Evolutionary conservation across 306 rosid species (phyloP).

Genomic region (Styphnolobium japonicum): DNA sequence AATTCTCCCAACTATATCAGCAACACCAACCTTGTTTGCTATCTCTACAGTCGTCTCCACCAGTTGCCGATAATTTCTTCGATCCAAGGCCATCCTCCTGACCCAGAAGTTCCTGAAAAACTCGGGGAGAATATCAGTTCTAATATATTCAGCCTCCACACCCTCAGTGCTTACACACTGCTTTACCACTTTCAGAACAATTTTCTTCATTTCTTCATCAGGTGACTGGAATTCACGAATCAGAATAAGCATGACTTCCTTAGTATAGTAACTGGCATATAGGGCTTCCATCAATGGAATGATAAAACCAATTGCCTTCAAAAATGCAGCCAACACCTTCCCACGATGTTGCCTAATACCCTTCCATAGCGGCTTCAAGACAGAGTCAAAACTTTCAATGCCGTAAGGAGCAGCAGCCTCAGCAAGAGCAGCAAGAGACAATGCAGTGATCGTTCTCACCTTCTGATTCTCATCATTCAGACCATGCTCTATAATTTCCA

Average conservation of each 20-base stretch:
- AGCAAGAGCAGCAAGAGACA: conserved; percentile 80
- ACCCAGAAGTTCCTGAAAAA: conserved; percentile 77
- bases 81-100: conserved; percentile 80
- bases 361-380: conserved; percentile 77
- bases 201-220: conserved; percentile 84
- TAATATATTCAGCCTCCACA: conserved; percentile 71
- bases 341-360: conserved; percentile 85
- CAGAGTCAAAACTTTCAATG: conserved; percentile 78
- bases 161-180: conserved; percentile 87
- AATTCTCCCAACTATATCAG: conserved; percentile 68
- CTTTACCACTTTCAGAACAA: conserved; percentile 76
- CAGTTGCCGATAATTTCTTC: conserved; percentile 70
- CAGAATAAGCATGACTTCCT: conserved; percentile 72
- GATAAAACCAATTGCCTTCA: conserved; percentile 76
- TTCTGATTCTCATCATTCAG: conserved; percentile 77
- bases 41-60: conserved; percentile 82
- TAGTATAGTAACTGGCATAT: conserved; percentile 76
- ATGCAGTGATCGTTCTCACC: conserved; percentile 75
- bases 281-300: conserved; percentile 77
- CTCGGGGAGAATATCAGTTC: conserved; percentile 71
- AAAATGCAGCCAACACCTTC: conserved; percentile 76
- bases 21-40: conserved; percentile 78
- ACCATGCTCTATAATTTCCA: conserved; percentile 74
- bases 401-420: conserved; percentile 86
- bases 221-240: conserved; percentile 82